Base-by-base conservation (phyloP, 495 filamentous ascomycete species). In the Schizothecium vesticola region DNA sequence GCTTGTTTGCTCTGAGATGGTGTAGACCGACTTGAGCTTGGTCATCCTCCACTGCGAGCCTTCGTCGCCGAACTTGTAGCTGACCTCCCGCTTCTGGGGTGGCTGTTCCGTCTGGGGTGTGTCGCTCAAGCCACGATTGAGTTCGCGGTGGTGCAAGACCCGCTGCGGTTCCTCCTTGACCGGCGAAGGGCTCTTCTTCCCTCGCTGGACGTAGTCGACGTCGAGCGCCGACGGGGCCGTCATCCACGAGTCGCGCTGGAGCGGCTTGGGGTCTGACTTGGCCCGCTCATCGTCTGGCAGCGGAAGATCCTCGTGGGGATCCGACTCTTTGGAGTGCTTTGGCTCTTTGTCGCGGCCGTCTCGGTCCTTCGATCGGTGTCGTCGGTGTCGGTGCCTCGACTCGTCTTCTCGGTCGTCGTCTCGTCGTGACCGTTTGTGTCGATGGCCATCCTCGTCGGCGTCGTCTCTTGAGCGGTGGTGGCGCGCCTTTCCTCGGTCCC, bases 11-110 rank as follows among this genome's bases (percentile, higher is more conserved):
- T 96, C 85, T 0, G 92, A 90, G 65, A 89, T 86, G 62, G 89
- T 86, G 79, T 96, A 97, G 21, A 97, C 89, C 8, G 89, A 90
- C 71, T 90, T 92, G 28, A 99, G 85, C 75, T 92, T 97, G 33
- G 89, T 94, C 94, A 98, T 97, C 59, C 95, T 88, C 94, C 96
- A 99, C 69, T 90, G 85, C 21, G 93, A 92, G 0, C 96, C 95
- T 16, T 86, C 77, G 76, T 99, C 96, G 21, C 95, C 95, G 79
- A 99, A 97, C 0, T 82, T 91, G 75, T 98, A 99, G 67, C 83
- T 80, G 16, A 96, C 88, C 33, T 91, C 86, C 69, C 89, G 86
- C 68, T 86, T 82, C 1, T 67, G 59, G 1, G 57, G 1, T 12
- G 59, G 12, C 7, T 64, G 13, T 1, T 56, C 13, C 22, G 55